A percentile compares a stretch with the other conserved stretches of the same genome.
phyloP scores from a whole-genome alignment of 495 filamentous ascomycete species.

The Sordaria brevicollis region DNA sequence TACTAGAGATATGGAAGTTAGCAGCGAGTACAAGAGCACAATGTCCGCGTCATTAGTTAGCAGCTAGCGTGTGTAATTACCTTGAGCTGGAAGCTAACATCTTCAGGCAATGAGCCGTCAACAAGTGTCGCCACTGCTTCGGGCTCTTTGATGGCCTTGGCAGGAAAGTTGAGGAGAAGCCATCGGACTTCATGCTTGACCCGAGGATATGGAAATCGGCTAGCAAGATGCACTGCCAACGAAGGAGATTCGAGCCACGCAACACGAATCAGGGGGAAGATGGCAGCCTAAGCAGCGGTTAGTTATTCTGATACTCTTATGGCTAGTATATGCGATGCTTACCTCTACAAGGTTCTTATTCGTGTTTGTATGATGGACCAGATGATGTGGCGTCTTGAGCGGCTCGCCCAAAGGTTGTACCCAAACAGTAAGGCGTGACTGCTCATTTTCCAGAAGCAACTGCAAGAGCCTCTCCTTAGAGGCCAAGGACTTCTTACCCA shows the following conservation, averaged over 20 bases:
- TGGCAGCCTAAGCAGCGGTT: constrained; percentile 26
- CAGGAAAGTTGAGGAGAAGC: constrained; percentile 70
- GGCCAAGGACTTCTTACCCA: constrained; percentile 53
- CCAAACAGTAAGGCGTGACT: constrained; percentile 78
- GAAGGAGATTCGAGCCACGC: constrained; percentile 80
- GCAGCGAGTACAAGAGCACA: constrained; percentile 1
- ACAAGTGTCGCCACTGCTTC: constrained; percentile 76
- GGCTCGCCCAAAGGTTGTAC: constrained; percentile 70
- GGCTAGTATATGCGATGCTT: constrained; percentile 7
- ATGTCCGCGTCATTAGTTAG: background rate
- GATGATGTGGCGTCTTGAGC: constrained; percentile 5
- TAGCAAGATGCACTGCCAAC: constrained; percentile 70
- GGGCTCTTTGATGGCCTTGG: constrained; percentile 66
- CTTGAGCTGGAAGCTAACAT: constrained; percentile 80
- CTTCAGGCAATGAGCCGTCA: constrained; percentile 59
- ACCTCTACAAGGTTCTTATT: constrained; percentile 39
- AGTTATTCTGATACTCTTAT: background rate
- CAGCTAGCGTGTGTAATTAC: constrained; percentile 25
- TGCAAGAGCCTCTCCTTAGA: constrained; percentile 71
- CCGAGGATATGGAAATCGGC: constrained; percentile 65
- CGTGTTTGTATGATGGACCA: constrained; percentile 25
- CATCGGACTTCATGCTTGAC: constrained; percentile 66
- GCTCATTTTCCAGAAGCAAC: constrained; percentile 74
- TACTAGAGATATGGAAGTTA: constrained; percentile 50
- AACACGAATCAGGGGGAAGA: constrained; percentile 56